These are phyloP conservation scores for Backusella australiensis DNA, from an alignment of 192 early-diverging fungal genomes.

Conservation along the genomic window DNA sequence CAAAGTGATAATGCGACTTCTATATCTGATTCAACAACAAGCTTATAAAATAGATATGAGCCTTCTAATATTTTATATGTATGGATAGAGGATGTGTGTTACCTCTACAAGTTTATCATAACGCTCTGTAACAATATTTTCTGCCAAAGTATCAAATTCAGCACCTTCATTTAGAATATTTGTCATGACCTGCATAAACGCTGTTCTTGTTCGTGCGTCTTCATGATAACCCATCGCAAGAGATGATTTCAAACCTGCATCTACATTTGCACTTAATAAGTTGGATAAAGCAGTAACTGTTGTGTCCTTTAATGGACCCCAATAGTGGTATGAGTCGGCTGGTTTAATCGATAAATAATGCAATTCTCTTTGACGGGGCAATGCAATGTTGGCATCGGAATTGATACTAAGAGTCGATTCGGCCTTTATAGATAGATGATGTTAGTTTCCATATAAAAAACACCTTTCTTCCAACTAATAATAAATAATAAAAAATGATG, in stretches of 20 bases:
- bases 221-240: conserved; percentile 76
- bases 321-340: conserved; percentile 2
- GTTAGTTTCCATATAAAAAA: not conserved
- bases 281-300: conserved; percentile 74
- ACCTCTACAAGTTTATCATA: conserved; percentile 63
- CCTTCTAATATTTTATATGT: not conserved
- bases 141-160: conserved; percentile 61
- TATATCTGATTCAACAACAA: conserved; percentile 56
- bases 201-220: conserved; percentile 67
- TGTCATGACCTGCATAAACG: conserved; percentile 80
- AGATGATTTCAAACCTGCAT: conserved; percentile 74
- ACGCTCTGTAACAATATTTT: conserved; percentile 53
- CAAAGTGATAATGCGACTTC: conserved; percentile 64
- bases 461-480: not conserved
- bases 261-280: conserved; percentile 78
- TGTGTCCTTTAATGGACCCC: conserved; percentile 18
- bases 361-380: not conserved
- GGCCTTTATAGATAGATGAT: not conserved
- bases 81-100: not conserved
- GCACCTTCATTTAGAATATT: conserved; percentile 71
- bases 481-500: not conserved
- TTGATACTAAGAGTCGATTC: not conserved
- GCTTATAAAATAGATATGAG: conserved; percentile 12
- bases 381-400: not conserved
- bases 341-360: conserved; percentile 3